Percentiles rank a stretch among this genome's conserved stretches.
These are phyloP conservation scores for Salvia sclarea DNA, from an alignment of 305 asterid genomes.

Conservation along the genomic window DNA sequence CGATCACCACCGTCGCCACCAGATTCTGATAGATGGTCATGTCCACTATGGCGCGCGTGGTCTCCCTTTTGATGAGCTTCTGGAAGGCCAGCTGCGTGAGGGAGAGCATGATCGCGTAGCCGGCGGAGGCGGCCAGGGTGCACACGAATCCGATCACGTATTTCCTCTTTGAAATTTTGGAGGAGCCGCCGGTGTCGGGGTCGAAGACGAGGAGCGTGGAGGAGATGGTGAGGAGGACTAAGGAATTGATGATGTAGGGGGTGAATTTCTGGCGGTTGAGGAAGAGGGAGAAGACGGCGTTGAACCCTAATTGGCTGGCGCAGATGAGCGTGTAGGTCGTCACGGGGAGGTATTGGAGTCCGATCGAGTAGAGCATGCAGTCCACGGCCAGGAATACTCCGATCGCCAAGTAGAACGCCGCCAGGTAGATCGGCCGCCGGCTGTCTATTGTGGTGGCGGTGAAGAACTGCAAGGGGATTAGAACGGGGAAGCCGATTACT, in stretches of 20 bases:
- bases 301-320: slow-evolving; percentile 67
- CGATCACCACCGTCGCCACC: slow-evolving; percentile 34
- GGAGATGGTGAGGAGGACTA: slow-evolving; percentile 60
- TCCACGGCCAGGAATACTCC: slow-evolving; percentile 50
- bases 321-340: slow-evolving; percentile 65
- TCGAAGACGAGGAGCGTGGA: slow-evolving; percentile 57
- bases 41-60: slow-evolving; percentile 37
- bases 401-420: slow-evolving; percentile 35
- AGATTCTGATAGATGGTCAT: slow-evolving; percentile 38
- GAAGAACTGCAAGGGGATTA: slow-evolving; percentile 51
- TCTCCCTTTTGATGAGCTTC: slow-evolving; percentile 48
- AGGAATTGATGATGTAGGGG: slow-evolving; percentile 57
- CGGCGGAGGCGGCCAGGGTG: slow-evolving; percentile 56
- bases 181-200: slow-evolving; percentile 33
- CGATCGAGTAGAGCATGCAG: slow-evolving; percentile 56
- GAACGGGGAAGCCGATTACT: slow-evolving; percentile 57
- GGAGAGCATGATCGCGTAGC: slow-evolving; percentile 45
- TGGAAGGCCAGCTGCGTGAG: slow-evolving; percentile 48
- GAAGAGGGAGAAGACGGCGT: slow-evolving; percentile 56
- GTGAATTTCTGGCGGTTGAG: slow-evolving; percentile 65
- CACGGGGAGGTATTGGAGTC: slow-evolving; percentile 55
- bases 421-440: slow-evolving; percentile 26
- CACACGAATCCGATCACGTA: slow-evolving; percentile 46
- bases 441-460: not conserved
- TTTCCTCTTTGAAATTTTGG: slow-evolving; percentile 25